These are phyloP conservation scores for Ophiostoma ulmi DNA, from an alignment of 2,329 filamentous ascomycete genomes.

Conservation along the genomic window DNA sequence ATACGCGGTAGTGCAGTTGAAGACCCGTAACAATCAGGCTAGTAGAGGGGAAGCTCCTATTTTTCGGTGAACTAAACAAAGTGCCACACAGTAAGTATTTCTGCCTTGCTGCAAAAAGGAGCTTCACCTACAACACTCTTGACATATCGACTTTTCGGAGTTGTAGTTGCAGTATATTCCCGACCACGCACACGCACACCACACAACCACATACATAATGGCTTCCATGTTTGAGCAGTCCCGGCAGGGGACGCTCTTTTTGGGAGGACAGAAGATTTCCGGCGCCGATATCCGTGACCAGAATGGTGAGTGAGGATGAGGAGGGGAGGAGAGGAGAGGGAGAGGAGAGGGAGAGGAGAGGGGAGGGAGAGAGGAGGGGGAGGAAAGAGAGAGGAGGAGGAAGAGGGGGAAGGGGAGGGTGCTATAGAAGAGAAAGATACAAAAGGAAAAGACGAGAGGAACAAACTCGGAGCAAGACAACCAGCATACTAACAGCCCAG, in stretches of 20 bases:
- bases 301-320: conserved; percentile 57
- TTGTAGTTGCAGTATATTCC: background rate
- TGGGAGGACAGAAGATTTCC: conserved; percentile 95
- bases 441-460: background rate
- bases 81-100: conserved; percentile 18
- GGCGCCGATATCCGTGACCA: conserved; percentile 95
- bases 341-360: conserved; percentile 21
- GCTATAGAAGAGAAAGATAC: background rate
- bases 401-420: background rate
- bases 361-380: no score
- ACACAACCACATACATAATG: conserved; percentile 50
- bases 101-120: conserved; percentile 21
- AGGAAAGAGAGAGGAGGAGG: background rate
- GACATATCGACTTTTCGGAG: background rate
- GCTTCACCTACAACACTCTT: conserved; percentile 12
- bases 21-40: background rate
- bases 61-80: conserved; percentile 12
- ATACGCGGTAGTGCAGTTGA: background rate
- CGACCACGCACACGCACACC: background rate
- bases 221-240: conserved; percentile 94
- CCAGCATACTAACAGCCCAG: conserved; percentile 43
- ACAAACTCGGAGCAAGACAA: background rate
- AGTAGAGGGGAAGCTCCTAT: conserved; percentile 12
- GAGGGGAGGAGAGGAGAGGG: no score
- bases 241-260: conserved; percentile 91